phyloP scores from a whole-genome alignment of 371 early-diverging fungal species.

The Mucor indicus region DNA sequence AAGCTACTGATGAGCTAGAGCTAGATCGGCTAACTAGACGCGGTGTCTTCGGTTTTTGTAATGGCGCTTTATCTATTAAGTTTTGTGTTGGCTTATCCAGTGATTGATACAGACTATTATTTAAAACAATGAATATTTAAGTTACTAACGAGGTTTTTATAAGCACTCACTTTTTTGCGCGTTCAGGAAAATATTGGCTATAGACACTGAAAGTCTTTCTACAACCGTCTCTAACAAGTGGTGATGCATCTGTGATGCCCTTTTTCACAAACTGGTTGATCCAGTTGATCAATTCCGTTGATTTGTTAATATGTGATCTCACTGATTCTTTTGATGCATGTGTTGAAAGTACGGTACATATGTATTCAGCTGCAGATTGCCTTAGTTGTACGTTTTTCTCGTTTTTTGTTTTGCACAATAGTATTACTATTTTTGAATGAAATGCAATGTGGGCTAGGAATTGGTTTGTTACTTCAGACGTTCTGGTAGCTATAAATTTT shows the following conservation, averaged over 20 bases:
- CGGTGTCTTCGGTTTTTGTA: too few relatives aligned
- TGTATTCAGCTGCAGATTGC: constrained; percentile 22
- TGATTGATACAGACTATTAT: background rate
- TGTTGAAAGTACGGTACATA: constrained; percentile 24
- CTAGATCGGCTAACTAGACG: too few relatives aligned
- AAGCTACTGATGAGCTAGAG: too few relatives aligned
- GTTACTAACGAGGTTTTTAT: constrained; percentile 7
- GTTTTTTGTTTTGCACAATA: constrained; percentile 11
- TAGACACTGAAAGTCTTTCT: constrained; percentile 29
- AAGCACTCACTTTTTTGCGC: constrained; percentile 25
- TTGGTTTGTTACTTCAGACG: constrained; percentile 12
- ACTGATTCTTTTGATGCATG: constrained; percentile 29
- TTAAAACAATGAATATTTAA: constrained; percentile 1
- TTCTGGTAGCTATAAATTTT: constrained; percentile 12
- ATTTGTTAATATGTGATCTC: constrained; percentile 19
- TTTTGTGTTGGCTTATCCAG: too few relatives aligned
- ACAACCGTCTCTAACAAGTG: constrained; percentile 28
- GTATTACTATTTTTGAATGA: constrained; percentile 16
- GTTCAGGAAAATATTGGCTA: constrained; percentile 22
- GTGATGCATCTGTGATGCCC: constrained; percentile 34
- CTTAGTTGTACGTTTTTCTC: constrained; percentile 40
- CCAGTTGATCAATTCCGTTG: constrained; percentile 8
- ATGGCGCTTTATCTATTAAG: too few relatives aligned
- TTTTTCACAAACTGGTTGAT: constrained; percentile 27
- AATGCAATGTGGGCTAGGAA: constrained; percentile 22